phyloP scores from a whole-genome alignment of 2,329 filamentous ascomycete genomes.

The Colletotrichum sp. region DNA sequence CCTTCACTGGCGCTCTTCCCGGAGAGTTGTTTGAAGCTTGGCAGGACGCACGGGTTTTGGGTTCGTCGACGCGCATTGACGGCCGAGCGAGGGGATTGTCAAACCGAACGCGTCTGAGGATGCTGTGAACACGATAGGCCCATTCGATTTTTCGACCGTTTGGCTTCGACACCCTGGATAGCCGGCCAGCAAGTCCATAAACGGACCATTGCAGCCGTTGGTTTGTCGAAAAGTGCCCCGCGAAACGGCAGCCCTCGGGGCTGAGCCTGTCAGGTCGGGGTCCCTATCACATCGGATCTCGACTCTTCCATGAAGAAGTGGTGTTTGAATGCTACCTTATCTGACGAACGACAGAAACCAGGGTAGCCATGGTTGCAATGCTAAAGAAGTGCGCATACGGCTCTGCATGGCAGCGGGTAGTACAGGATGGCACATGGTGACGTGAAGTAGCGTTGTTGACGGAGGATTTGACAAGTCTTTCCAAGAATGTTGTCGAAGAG shows the following conservation, averaged over 20 bases:
- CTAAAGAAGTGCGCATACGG: neutral
- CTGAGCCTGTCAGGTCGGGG: neutral
- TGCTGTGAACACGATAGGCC: neutral
- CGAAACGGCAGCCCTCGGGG: neutral
- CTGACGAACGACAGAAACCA: neutral
- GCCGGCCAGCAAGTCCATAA: neutral
- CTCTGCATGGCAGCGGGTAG: neutral
- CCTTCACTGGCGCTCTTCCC: neutral
- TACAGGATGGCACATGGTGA: neutral
- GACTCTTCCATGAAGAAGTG: neutral
- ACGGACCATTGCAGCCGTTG: neutral
- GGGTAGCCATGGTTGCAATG: neutral
- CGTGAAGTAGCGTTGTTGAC: neutral
- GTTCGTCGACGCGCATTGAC: slow-evolving; percentile 16
- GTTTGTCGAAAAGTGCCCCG: neutral
- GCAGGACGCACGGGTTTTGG: slow-evolving; percentile 8
- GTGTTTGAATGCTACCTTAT: neutral
- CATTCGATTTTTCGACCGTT: neutral
- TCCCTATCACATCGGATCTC: slow-evolving; percentile 10
- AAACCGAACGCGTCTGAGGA: slow-evolving; percentile 18
- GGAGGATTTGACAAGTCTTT: neutral
- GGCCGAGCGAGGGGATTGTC: neutral
- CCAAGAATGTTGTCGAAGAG: neutral
- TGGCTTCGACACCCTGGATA: neutral
- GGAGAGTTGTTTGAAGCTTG: slow-evolving; percentile 10